A percentile compares a stretch with the other conserved stretches of the same genome.
These are phyloP conservation scores for Pleomassaria siparia DNA, from an alignment of 2,329 filamentous ascomycete genomes.

Conservation along the genomic window DNA sequence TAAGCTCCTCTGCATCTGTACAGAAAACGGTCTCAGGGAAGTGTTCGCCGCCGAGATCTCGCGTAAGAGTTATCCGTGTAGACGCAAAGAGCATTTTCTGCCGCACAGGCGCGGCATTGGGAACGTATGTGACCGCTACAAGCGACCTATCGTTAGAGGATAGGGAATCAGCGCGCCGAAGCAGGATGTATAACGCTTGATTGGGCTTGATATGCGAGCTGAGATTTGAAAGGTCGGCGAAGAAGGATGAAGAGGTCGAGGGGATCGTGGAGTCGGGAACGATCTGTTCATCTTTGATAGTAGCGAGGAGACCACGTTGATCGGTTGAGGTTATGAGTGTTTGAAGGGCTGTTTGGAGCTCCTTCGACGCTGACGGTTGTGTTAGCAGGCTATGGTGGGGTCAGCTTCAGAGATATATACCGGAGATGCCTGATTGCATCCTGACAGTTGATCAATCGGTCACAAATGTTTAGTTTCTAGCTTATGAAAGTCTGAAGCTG, in stretches of 20 bases:
- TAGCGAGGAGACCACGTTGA: constrained; percentile 70
- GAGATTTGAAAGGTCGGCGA: constrained; percentile 64
- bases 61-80: constrained; percentile 72
- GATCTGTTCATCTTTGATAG: constrained; percentile 68
- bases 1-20: constrained; percentile 70
- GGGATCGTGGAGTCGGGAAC: constrained; percentile 60
- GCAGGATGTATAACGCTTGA: constrained; percentile 71
- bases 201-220: constrained; percentile 65
- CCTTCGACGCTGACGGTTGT: constrained; percentile 62
- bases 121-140: constrained; percentile 75
- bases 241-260: constrained; percentile 58
- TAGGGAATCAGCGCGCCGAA: constrained; percentile 63
- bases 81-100: constrained; percentile 86
- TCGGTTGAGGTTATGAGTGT: constrained; percentile 62
- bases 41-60: constrained; percentile 76
- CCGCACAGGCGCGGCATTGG: constrained; percentile 74
- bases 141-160: constrained; percentile 48
- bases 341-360: constrained; percentile 75
- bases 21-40: constrained; percentile 77
- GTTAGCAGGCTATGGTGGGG: constrained; percentile 16
- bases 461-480: background rate
- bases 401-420: constrained; percentile 46
- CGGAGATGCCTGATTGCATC: constrained; percentile 81
- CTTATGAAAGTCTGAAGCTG: background rate
- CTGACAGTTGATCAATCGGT: constrained; percentile 19